phyloP scores from a whole-genome alignment of 345 rosid species.

The Abelmoschus esculentus region DNA sequence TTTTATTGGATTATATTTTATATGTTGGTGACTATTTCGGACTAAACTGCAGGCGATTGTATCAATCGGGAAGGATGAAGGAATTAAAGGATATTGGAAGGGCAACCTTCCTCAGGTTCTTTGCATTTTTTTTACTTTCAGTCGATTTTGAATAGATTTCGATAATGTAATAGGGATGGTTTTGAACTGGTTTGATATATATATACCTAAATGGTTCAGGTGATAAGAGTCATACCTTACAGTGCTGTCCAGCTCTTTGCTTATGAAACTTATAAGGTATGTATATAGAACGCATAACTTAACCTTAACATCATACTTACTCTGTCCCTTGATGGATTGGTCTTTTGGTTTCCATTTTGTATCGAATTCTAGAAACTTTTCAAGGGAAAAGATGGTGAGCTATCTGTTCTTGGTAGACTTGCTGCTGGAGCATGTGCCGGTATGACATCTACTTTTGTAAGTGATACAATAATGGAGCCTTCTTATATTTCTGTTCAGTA shows the following conservation, averaged over 20 bases:
- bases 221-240: conserved; percentile 80
- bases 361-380: conserved; percentile 62
- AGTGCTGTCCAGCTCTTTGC: conserved; percentile 93
- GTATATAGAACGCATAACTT: not conserved
- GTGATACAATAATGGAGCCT: conserved; percentile 19
- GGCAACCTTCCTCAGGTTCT: conserved; percentile 96
- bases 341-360: conserved; percentile 12
- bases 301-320: not conserved
- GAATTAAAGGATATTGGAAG: conserved; percentile 93
- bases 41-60: conserved; percentile 55
- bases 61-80: conserved; percentile 80
- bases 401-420: conserved; percentile 81
- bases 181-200: not conserved
- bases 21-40: not conserved
- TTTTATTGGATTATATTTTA: not conserved
- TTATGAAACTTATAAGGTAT: conserved; percentile 92
- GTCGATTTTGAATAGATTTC: not conserved
- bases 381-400: conserved; percentile 64
- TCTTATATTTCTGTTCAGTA: not conserved
- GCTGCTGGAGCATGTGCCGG: conserved; percentile 99
- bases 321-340: not conserved
- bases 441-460: conserved; percentile 93
- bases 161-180: not conserved
- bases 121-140: not conserved
- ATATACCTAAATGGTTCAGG: conserved; percentile 28